Conservation (phyloP, 2,329 filamentous ascomycete species). For the Cyanodermella asteris region DNA sequence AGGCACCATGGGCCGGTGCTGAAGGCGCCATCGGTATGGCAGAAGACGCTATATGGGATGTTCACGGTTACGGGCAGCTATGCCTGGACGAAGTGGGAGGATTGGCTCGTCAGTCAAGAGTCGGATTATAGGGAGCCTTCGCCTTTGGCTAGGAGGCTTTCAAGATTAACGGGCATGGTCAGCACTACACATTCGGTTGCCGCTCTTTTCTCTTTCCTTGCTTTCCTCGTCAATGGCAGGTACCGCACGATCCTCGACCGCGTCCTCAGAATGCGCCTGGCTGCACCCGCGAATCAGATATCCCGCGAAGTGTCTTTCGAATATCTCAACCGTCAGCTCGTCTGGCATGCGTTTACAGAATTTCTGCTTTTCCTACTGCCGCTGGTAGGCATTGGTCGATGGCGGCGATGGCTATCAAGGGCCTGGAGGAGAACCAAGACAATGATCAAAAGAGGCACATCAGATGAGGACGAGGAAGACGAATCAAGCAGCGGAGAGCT, state of each 20-base stretch:
- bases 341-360: constrained; percentile 99
- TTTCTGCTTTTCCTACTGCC: constrained; percentile 95
- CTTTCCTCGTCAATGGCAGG: constrained; percentile 75
- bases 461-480: constrained; percentile 23
- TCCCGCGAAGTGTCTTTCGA: constrained; percentile 89
- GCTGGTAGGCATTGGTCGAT: constrained; percentile 80
- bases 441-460: constrained; percentile 30
- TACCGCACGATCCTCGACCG: constrained; percentile 84
- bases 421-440: constrained; percentile 65
- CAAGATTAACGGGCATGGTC: constrained; percentile 43
- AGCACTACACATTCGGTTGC: constrained; percentile 61
- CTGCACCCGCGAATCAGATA: constrained; percentile 65
- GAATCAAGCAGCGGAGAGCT: constrained; percentile 44
- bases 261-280: constrained; percentile 60
- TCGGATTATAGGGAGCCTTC: constrained; percentile 46
- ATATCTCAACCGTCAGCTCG: constrained; percentile 88
- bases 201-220: constrained; percentile 64
- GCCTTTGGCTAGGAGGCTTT: constrained; percentile 33
- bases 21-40: constrained; percentile 51
- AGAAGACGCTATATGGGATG: constrained; percentile 67
- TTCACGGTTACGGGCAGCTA: constrained; percentile 76
- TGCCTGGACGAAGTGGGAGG: constrained; percentile 79
- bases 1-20: constrained; percentile 40
- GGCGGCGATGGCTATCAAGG: constrained; percentile 72
- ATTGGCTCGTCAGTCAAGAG: constrained; percentile 56